Conservation (phyloP, 1,139 yeast genomes). For the Casaregolazyma suthepensis region DNA sequence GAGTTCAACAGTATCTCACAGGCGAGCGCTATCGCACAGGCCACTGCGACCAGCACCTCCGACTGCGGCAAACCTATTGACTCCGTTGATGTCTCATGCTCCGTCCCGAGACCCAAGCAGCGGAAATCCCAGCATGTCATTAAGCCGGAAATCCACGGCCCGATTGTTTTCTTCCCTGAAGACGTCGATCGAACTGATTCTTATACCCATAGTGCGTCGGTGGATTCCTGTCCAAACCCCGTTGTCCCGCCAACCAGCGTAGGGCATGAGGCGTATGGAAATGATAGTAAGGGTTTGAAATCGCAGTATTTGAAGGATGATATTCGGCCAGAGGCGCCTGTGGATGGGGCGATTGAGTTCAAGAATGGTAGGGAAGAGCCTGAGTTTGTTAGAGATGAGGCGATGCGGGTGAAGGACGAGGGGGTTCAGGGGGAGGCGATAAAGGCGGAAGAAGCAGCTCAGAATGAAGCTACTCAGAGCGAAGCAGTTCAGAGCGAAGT, state of each 20-base stretch:
- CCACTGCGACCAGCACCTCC: not conserved
- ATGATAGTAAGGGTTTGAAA: not conserved
- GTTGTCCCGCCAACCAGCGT: not conserved
- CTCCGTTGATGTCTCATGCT: not conserved
- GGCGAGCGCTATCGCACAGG: not conserved
- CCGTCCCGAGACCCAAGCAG: not conserved
- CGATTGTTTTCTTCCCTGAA: not conserved
- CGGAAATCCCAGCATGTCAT: not conserved
- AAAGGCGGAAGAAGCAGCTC: too few species aligned
- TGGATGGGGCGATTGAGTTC: not conserved
- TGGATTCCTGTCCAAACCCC: not conserved
- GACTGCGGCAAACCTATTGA: not conserved
- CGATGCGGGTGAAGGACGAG: too few species aligned
- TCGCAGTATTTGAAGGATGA: not conserved
- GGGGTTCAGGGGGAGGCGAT: too few species aligned
- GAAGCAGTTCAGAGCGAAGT: too few species aligned
- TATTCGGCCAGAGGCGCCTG: not conserved
- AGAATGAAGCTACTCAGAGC: too few species aligned
- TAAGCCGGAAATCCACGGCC: not conserved
- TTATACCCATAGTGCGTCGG: not conserved
- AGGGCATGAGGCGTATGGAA: not conserved
- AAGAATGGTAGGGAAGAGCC: not conserved
- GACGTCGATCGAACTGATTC: not conserved
- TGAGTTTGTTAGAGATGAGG: not conserved
- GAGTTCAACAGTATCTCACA: not conserved